A percentile compares a stretch with the other conserved stretches of the same genome.
These are phyloP conservation scores for Kazachstania martiniae DNA, from an alignment of 805 yeast species.

Conservation along the genomic window DNA sequence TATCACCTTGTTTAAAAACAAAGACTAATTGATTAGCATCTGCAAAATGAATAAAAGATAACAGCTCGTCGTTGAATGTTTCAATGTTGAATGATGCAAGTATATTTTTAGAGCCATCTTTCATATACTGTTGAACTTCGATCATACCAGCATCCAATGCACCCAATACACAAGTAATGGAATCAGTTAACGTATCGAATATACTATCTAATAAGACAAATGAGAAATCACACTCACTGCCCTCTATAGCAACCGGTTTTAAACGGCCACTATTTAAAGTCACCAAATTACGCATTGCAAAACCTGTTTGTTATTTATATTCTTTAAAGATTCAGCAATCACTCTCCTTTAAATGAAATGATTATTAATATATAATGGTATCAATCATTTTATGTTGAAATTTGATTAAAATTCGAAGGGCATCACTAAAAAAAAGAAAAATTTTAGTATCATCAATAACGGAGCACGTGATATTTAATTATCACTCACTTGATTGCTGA, in stretches of 20 bases:
- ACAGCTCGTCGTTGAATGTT: slow-evolving; percentile 31
- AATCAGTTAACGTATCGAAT: slow-evolving; percentile 67
- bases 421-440: too few relatives aligned
- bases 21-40: slow-evolving; percentile 58
- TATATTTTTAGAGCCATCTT: slow-evolving; percentile 45
- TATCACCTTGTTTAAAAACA: slow-evolving; percentile 67
- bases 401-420: too few relatives aligned
- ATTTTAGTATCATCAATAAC: too few relatives aligned
- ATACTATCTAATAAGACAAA: slow-evolving; percentile 24
- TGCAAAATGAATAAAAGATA: slow-evolving; percentile 56
- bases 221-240: slow-evolving; percentile 6
- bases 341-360: too few relatives aligned
- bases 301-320: too few relatives aligned
- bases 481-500: too few relatives aligned
- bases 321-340: too few relatives aligned
- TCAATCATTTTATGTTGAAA: too few relatives aligned
- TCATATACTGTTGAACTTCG: slow-evolving; percentile 70
- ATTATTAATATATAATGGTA: too few relatives aligned
- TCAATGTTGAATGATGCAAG: slow-evolving; percentile 52
- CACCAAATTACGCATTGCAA: slow-evolving; percentile 26
- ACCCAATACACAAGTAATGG: slow-evolving; percentile 55
- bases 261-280: slow-evolving; percentile 25
- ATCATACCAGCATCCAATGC: slow-evolving; percentile 42
- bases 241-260: slow-evolving; percentile 14
- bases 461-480: too few relatives aligned